Evolutionary conservation across 306 rosid genomes (phyloP), one percentile per base, ranked within the genome.

Genomic region (Luffa aegyptiaca): DNA sequence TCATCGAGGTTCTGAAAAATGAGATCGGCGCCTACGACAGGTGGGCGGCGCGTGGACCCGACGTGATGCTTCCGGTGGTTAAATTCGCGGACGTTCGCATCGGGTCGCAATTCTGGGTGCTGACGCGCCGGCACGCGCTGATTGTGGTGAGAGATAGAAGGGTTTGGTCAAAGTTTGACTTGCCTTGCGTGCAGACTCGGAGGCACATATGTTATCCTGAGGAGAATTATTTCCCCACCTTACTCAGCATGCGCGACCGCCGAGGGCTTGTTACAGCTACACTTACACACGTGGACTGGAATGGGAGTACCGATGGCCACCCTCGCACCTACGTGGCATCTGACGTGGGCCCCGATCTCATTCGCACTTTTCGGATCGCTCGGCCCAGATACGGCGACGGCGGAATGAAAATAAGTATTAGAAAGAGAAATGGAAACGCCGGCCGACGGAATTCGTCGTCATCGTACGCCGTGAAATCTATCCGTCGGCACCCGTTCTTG

Each of bases 141-240:
- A 44, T 84, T 0, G 90, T 91, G 0, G 89, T 82, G 3, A 56
- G 77, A 0, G 97, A 93, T 77, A 71, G 72, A 0, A 79, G 33
- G 76, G 45, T 86, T 14, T 88, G 91, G 97, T 61, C 89, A 0
- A 91, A 90, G 83, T 93, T 91, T 76, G 72, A 55, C 39, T 70
- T 88, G 13, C 88, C 94, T 0, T 93, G 97, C 48, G 81, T 86
- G 79, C 73, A 64, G 31, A 26, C 31, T 26, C 31, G 31, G 2
- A 26, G 3, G 31, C 49, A 90, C 86, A 61, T 86, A 82, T 93
- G 96, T 45, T 93, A 90, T 65, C 94, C 92, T 0, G 93, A 91
- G 35, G 91, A 93, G 56, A 90, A 88, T 83, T 93, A 90, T 86
- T 93, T 93, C 39, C 93, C 94, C 76, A 91, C 97, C 79, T 92